Evolutionary conservation across 2,329 filamentous ascomycete species (phyloP).

Genomic region (Colletotrichum limetticola): DNA sequence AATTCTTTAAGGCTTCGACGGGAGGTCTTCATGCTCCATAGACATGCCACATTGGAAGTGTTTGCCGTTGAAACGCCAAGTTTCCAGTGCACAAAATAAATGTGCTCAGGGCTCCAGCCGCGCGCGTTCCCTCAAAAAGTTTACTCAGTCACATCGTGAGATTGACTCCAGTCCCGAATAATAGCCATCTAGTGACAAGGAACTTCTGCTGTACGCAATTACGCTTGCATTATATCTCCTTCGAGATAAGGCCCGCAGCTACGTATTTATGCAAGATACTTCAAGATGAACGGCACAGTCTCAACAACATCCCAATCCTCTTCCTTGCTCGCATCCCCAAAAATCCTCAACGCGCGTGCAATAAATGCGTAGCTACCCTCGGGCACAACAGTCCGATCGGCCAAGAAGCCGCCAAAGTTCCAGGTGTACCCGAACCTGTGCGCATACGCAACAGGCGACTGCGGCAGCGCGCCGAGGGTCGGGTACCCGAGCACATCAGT

Average conservation of each 20-base stretch:
- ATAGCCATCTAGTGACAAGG: too few relatives aligned
- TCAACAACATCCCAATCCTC: conserved; percentile 40
- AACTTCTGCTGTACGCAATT: not conserved
- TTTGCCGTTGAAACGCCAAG: too few relatives aligned
- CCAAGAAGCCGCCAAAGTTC: conserved; percentile 39
- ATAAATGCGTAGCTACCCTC: conserved; percentile 40
- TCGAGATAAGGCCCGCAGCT: not conserved
- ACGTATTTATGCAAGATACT: conserved; percentile 10
- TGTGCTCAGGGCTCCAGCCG: too few relatives aligned
- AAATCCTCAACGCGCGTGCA: conserved; percentile 39
- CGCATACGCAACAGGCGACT: conserved; percentile 35
- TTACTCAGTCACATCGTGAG: too few relatives aligned
- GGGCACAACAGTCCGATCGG: conserved; percentile 37
- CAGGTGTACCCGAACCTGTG: conserved; percentile 8
- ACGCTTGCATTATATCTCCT: not conserved
- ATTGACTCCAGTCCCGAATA: too few relatives aligned
- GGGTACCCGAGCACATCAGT: conserved; percentile 36
- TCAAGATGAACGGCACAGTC: conserved; percentile 35
- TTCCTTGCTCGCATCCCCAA: conserved; percentile 38
- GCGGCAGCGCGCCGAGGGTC: conserved; percentile 37
- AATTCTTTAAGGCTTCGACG: not conserved
- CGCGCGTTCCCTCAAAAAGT: too few relatives aligned
- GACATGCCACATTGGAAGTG: too few relatives aligned
- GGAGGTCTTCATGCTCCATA: not conserved
- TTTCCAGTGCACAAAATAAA: not conserved